A percentile compares a stretch with the other conserved stretches of the same genome.
These are phyloP conservation scores for Neurospora sp. DNA, from an alignment of 495 filamentous ascomycete species.

Conservation along the genomic window DNA sequence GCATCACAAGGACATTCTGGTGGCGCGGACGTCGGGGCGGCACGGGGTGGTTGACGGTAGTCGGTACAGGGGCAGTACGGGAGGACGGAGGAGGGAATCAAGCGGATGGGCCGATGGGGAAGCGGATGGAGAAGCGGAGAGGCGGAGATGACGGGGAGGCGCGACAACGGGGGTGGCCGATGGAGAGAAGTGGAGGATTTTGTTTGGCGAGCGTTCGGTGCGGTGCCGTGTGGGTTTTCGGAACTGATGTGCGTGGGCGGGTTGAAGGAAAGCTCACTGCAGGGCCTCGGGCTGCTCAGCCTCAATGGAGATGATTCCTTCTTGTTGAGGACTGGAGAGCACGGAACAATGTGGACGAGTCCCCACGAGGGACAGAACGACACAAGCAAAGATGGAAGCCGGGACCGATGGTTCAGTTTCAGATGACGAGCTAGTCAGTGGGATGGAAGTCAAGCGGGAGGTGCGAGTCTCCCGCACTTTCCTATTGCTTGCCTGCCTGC, in stretches of 20 bases:
- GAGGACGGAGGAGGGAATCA: background rate
- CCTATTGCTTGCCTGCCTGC: background rate
- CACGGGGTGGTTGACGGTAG: constrained; percentile 5
- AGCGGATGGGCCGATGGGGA: background rate
- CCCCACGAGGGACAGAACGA: background rate
- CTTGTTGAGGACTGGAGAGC: background rate
- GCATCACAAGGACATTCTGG: constrained; percentile 27
- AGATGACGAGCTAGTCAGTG: background rate
- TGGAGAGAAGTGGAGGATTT: constrained; percentile 4
- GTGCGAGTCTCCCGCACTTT: background rate
- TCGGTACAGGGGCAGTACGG: background rate
- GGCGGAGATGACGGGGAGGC: background rate
- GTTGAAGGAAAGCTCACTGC: background rate
- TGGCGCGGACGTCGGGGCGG: background rate
- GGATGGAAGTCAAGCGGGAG: background rate
- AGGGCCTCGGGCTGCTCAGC: background rate
- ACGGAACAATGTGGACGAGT: background rate
- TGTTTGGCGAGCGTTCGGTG: constrained; percentile 3
- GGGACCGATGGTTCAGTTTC: background rate
- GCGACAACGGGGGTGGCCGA: constrained; percentile 1
- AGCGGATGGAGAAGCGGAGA: constrained; percentile 3
- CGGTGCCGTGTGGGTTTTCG: constrained; percentile 2
- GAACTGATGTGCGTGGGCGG: constrained; percentile 3
- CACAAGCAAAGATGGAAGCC: background rate
- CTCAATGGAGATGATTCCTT: background rate